Conservation (phyloP, 768 basidiomycete genomes). For the Tylopilus plumbeoviolaceoides region DNA sequence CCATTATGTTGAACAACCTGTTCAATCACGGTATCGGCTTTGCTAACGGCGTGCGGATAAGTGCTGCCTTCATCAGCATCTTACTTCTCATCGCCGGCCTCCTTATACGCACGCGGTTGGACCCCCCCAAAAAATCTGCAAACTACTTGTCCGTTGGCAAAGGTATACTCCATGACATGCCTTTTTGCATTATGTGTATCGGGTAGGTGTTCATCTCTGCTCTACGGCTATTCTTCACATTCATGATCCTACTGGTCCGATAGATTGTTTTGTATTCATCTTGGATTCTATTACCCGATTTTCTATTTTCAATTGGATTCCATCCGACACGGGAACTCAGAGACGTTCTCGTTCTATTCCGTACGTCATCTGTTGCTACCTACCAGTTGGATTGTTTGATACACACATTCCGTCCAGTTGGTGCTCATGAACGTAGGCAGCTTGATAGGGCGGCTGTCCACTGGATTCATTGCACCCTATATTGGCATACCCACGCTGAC, state of each 20-base stretch:
- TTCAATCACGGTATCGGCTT: slow-evolving; percentile 29
- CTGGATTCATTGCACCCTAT: slow-evolving; percentile 38
- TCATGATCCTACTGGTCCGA: background rate
- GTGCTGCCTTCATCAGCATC: slow-evolving; percentile 39
- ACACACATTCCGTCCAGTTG: slow-evolving; percentile 29
- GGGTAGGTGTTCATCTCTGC: slow-evolving; percentile 15
- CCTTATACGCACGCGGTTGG: slow-evolving; percentile 38
- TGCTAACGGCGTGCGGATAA: slow-evolving; percentile 44
- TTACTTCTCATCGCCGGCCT: slow-evolving; percentile 34
- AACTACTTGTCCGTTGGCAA: slow-evolving; percentile 18
- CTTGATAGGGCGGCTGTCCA: slow-evolving; percentile 47
- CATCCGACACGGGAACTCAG: slow-evolving; percentile 41
- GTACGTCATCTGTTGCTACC: slow-evolving; percentile 26
- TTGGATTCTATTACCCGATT: slow-evolving; percentile 47
- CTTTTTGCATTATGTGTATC: slow-evolving; percentile 13
- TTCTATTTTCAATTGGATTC: slow-evolving; percentile 57
- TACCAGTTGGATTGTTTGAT: background rate
- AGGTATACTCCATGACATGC: slow-evolving; percentile 13
- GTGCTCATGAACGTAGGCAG: slow-evolving; percentile 50
- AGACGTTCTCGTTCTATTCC: slow-evolving; percentile 51
- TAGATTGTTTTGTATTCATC: slow-evolving; percentile 26
- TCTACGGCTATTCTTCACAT: background rate
- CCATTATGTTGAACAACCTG: slow-evolving; percentile 31
- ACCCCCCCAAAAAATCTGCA: slow-evolving; percentile 20
- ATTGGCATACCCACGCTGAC: slow-evolving; percentile 43